Base-by-base conservation (phyloP, 495 filamentous ascomycete species). In the Penicillium mononematosum region DNA sequence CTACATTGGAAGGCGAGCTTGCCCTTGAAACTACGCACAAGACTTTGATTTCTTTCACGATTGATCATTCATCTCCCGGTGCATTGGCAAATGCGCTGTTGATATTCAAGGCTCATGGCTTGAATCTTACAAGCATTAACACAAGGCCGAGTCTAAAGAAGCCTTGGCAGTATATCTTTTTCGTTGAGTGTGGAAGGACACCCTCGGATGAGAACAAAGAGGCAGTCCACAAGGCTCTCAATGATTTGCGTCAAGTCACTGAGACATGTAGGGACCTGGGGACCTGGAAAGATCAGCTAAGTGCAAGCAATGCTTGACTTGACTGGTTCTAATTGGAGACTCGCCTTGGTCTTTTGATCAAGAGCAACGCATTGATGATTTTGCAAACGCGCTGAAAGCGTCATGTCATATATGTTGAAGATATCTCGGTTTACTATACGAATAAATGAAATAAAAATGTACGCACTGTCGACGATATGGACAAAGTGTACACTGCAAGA, bases 121-220 rank as follows among this genome's bases (percentile, higher is more conserved):
- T 97, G 44, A 97, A 97, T 68, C 75, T 98, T 36, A 96, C 93
- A 14, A 92, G 88, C 69, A 96, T 97, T 68, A 91, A 88, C 59
- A 88, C 88, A 55, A 73, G 95, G 60, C 94, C 94, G 14, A 93
- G 88, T 63, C 78, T 88, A 58, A 75, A 81, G 43, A 72, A 74
- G 52, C 82, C 87, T 29, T 98, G 96, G 87, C 85, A 93, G 66
- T 98, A 98, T 74, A 81, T 96, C 25, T 97, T 98, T 73, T 88
- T 98, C 70, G 87, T 96, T 20, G 94, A 98, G 76, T 91, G 96
- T 67, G 81, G 88, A 67, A 85, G 86, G 5, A 58, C 59, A 16
- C 60, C 58, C 4, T 63, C 65, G 5, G 58, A 56, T 27, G 62
- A 63, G 45, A 64, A 68, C 42, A 56, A 65, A 46, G 68, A 70